Percentiles rank a stretch among this genome's conserved stretches.
These are phyloP conservation scores for Phyllosticta paracitricarpa DNA, from an alignment of 2,329 filamentous ascomycete genomes.

Conservation along the genomic window DNA sequence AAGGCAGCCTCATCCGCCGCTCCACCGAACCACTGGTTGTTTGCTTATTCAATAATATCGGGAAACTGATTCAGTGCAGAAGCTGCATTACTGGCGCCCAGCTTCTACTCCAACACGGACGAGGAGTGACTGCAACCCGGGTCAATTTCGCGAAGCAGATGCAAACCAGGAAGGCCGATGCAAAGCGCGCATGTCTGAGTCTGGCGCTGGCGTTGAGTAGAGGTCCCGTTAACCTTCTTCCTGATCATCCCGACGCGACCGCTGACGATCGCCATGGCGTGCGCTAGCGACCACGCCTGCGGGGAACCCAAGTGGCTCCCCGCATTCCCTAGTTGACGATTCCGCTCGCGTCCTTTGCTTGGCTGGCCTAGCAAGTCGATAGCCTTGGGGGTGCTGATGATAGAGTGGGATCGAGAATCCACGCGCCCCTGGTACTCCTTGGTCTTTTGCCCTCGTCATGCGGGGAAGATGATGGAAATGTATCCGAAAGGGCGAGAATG, in stretches of 20 bases:
- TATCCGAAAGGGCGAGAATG: not conserved
- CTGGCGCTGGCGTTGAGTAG: not conserved
- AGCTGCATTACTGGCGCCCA: not conserved
- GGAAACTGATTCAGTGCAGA: not conserved
- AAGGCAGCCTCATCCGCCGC: not conserved
- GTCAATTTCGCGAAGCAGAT: not conserved
- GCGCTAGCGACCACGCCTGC: not conserved
- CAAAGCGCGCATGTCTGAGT: not conserved
- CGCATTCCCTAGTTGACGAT: not conserved
- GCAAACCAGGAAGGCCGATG: not conserved
- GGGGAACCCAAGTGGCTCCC: not conserved
- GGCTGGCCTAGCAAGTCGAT: not conserved
- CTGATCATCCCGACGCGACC: not conserved
- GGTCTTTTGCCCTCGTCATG: not conserved
- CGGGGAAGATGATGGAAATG: not conserved
- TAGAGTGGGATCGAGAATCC: not conserved
- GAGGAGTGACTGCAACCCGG: not conserved
- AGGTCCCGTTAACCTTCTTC: not conserved
- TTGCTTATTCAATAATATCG: not conserved
- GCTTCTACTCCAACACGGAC: not conserved
- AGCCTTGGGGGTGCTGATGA: not conserved
- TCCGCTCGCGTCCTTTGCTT: not conserved
- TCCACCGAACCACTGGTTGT: not conserved
- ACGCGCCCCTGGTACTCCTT: not conserved
- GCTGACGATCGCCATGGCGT: not conserved